A percentile compares a stretch with the other conserved stretches of the same genome.
phyloP scores from a whole-genome alignment of 176 grass and related monocot genomes.

The Lolium perenne region DNA sequence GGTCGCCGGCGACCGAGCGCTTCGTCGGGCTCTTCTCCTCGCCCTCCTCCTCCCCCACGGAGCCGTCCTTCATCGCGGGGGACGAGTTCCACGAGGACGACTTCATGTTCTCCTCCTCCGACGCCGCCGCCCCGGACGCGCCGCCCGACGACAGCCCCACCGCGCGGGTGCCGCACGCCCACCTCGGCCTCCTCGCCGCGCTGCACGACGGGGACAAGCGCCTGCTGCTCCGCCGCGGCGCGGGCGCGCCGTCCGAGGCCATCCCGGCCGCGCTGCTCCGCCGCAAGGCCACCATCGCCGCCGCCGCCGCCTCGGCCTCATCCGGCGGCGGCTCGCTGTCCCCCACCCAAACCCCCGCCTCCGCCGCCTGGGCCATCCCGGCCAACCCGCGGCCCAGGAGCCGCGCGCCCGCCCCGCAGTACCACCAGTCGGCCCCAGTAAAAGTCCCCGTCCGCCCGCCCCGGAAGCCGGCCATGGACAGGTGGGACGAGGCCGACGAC shows the following conservation, averaged over 20 bases:
- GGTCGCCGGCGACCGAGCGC: constrained; percentile 55
- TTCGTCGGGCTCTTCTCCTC: constrained; percentile 65
- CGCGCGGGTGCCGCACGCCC: constrained; percentile 19
- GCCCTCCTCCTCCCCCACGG: constrained; percentile 61
- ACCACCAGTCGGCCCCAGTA: constrained; percentile 60
- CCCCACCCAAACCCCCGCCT: constrained; percentile 31
- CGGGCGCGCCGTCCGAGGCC: neutral
- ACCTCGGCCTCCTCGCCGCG: constrained; percentile 63
- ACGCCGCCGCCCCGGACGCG: neutral
- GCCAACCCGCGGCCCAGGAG: constrained; percentile 14
- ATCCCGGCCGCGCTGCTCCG: constrained; percentile 43
- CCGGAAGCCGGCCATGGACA: constrained; percentile 23
- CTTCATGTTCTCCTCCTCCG: constrained; percentile 50
- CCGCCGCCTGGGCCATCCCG: constrained; percentile 46
- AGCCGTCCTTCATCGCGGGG: constrained; percentile 46
- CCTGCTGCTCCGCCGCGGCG: constrained; percentile 46
- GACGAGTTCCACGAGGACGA: constrained; percentile 63
- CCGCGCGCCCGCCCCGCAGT: constrained; percentile 20
- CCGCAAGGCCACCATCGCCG: constrained; percentile 57
- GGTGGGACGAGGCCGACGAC: constrained; percentile 44
- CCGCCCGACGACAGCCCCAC: neutral
- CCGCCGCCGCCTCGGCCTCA: constrained; percentile 36
- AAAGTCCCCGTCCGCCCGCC: constrained; percentile 54
- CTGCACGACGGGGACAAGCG: constrained; percentile 57
- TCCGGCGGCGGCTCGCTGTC: constrained; percentile 27